Evolutionary conservation across 768 basidiomycete genomes (phyloP).

Genomic region (Termitomyces heimii): DNA sequence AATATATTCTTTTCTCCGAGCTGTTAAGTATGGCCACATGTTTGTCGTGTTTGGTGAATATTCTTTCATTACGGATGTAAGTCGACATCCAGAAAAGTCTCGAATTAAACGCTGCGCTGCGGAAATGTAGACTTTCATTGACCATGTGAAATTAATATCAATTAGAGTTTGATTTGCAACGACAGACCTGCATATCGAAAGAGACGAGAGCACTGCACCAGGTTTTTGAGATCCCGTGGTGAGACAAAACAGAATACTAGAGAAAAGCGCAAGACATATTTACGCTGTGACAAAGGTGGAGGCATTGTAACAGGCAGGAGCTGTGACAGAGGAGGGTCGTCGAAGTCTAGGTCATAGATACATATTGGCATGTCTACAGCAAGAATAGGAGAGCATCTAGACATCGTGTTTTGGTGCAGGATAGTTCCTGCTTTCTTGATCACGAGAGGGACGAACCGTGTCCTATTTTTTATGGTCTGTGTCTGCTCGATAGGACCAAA

Average conservation of each 20-base stretch:
- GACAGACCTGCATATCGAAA: slow-evolving; percentile 58
- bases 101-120: slow-evolving; percentile 42
- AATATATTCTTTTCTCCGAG: slow-evolving; percentile 39
- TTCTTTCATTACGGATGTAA: slow-evolving; percentile 29
- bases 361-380: background rate
- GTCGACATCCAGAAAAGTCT: slow-evolving; percentile 44
- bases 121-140: slow-evolving; percentile 54
- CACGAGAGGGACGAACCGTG: slow-evolving; percentile 26
- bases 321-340: slow-evolving; percentile 11
- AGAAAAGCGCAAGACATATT: slow-evolving; percentile 45
- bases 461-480: slow-evolving; percentile 5
- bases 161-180: slow-evolving; percentile 4
- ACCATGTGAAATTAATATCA: slow-evolving; percentile 4
- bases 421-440: slow-evolving; percentile 4
- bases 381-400: too few species aligned
- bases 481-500: background rate
- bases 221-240: slow-evolving; percentile 34
- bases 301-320: slow-evolving; percentile 47
- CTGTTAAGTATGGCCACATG: slow-evolving; percentile 66
- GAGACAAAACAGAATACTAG: slow-evolving; percentile 47
- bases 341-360: slow-evolving; percentile 31
- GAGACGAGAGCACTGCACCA: slow-evolving; percentile 50
- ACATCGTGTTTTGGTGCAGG: background rate
- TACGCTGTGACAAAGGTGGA: slow-evolving; percentile 53
- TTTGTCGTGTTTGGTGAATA: slow-evolving; percentile 46